A percentile compares a stretch with the other conserved stretches of the same genome.
Conservation (phyloP, 2,329 filamentous ascomycete species). For the Fusarium kyushuense region DNA sequence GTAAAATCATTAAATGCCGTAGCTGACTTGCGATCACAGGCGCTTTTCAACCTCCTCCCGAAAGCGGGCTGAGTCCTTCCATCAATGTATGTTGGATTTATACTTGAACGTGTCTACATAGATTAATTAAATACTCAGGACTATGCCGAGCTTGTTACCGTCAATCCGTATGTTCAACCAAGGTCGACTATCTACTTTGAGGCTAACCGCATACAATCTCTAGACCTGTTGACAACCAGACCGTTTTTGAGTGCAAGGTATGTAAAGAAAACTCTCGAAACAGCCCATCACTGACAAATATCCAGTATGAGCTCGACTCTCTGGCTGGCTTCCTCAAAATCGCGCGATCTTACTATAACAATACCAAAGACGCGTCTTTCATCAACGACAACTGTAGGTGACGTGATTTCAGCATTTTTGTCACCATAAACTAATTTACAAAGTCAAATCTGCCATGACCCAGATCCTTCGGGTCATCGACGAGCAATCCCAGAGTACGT, state of each 20-base stretch:
- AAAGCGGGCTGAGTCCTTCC: slow-evolving; percentile 22
- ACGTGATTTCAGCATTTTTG: fast-evolving
- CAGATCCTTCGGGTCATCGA: slow-evolving; percentile 18
- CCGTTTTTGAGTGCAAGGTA: slow-evolving; percentile 29
- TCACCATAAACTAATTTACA: fast-evolving
- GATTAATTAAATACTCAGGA: too few relatives aligned
- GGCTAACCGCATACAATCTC: too few relatives aligned
- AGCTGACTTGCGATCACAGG: neutral
- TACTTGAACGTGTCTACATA: neutral
- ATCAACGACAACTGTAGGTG: slow-evolving; percentile 25
- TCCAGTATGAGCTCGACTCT: slow-evolving; percentile 27
- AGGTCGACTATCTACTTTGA: too few relatives aligned
- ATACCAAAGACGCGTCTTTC: slow-evolving; percentile 17
- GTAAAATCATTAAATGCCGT: fast-evolving
- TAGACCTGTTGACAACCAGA: slow-evolving; percentile 29
- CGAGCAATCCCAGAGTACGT: slow-evolving; percentile 27
- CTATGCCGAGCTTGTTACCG: slow-evolving; percentile 15
- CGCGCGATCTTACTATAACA: slow-evolving; percentile 18
- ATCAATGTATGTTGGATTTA: neutral
- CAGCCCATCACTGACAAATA: neutral
- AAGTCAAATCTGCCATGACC: slow-evolving; percentile 21
- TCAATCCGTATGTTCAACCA: slow-evolving; percentile 8
- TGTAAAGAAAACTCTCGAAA: too few relatives aligned
- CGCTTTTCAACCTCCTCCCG: slow-evolving; percentile 20
- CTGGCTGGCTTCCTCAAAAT: slow-evolving; percentile 31